These are phyloP conservation scores for Hygrophoropsis aurantiaca DNA, from an alignment of 768 basidiomycete species.

Conservation along the genomic window DNA sequence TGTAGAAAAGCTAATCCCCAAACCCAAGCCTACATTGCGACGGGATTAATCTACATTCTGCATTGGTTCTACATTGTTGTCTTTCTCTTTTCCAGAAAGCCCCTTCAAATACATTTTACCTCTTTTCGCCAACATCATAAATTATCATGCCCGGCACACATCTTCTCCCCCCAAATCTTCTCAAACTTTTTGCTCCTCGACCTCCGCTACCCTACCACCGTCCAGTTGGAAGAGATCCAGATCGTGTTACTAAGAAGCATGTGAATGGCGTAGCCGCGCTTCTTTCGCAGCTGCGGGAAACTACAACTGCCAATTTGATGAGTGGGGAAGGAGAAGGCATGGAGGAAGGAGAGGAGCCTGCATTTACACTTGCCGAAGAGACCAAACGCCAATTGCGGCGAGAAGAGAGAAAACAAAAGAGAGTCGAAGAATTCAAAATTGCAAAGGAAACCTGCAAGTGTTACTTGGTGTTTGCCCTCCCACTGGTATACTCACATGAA, in stretches of 20 bases:
- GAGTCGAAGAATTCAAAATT: constrained; percentile 69
- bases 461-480: background rate
- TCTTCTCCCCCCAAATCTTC: constrained; percentile 90
- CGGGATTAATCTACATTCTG: too few species aligned
- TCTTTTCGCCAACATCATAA: background rate
- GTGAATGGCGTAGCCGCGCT: constrained; percentile 78
- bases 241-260: constrained; percentile 66
- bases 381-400: constrained; percentile 74
- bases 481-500: constrained; percentile 4
- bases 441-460: constrained; percentile 85
- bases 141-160: constrained; percentile 66
- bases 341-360: constrained; percentile 84
- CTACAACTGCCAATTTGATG: constrained; percentile 67
- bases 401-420: constrained; percentile 78
- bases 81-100: background rate
- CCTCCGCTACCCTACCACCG: constrained; percentile 86
- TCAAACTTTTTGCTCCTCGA: constrained; percentile 94
- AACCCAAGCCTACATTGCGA: too few species aligned
- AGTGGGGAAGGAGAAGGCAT: constrained; percentile 62
- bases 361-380: constrained; percentile 81
- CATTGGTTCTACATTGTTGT: too few species aligned
- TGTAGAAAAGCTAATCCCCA: constrained; percentile 4
- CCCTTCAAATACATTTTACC: background rate
- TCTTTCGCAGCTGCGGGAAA: constrained; percentile 72
- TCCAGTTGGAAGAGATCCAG: constrained; percentile 82